Evolutionary conservation across 2,329 filamentous ascomycete genomes (phyloP).

Genomic region (Beauveria caledonica): DNA sequence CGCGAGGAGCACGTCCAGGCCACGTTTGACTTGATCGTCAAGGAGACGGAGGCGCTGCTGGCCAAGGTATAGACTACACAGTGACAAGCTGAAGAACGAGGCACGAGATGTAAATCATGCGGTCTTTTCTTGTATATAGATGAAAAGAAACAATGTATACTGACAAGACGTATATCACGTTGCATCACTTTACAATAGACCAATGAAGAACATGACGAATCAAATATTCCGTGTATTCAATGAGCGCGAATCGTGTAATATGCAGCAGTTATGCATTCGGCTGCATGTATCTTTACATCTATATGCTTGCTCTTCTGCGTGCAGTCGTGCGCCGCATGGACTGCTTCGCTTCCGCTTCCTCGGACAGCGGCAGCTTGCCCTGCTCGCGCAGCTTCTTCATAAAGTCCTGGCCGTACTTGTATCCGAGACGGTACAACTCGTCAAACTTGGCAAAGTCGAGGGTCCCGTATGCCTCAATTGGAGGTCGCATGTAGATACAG

Average conservation of each 20-base stretch:
- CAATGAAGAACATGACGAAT: neutral
- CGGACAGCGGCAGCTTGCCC: constrained; percentile 61
- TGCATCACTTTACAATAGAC: neutral
- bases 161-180: neutral
- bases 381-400: constrained; percentile 68
- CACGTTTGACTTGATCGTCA: constrained; percentile 67
- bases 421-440: constrained; percentile 87
- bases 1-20: constrained; percentile 65
- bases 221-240: neutral
- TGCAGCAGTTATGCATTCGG: neutral
- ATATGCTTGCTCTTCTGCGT: constrained; percentile 70
- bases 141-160: neutral
- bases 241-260: neutral
- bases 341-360: constrained; percentile 70
- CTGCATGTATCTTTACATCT: constrained; percentile 11
- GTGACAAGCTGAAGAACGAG: neutral
- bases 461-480: constrained; percentile 87
- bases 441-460: constrained; percentile 97
- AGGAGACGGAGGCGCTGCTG: constrained; percentile 41
- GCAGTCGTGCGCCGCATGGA: constrained; percentile 71
- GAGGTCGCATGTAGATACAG: constrained; percentile 93
- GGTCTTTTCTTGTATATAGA: neutral
- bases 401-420: constrained; percentile 75
- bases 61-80: neutral
- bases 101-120: neutral